These are phyloP conservation scores for Groenewaldozyma sp. DNA, from an alignment of 1,139 yeast species.

Conservation along the genomic window DNA sequence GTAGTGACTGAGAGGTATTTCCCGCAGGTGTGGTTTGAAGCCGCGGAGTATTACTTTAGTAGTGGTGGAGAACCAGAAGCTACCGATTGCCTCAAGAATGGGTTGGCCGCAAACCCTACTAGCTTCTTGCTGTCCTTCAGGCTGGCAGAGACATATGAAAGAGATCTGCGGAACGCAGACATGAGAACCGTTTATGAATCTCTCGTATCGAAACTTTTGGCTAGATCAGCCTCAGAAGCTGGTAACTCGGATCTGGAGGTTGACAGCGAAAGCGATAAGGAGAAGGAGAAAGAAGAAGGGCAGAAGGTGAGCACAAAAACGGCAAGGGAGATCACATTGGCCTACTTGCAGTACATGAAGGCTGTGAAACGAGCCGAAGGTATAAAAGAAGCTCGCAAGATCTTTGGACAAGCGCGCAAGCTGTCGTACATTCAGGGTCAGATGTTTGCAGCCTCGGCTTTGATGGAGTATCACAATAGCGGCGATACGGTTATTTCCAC, in stretches of 20 bases:
- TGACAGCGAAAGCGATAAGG: constrained; percentile 1
- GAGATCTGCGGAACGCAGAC: constrained; percentile 42
- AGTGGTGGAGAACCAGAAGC: constrained; percentile 22
- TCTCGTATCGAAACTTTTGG: constrained; percentile 35
- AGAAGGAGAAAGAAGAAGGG: constrained; percentile 3
- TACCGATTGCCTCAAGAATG: constrained; percentile 41
- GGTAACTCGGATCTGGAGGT: not conserved
- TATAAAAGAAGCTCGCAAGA: constrained; percentile 32
- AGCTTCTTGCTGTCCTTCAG: constrained; percentile 62
- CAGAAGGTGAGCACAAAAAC: constrained; percentile 15
- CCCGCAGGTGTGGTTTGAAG: constrained; percentile 84
- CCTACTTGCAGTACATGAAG: constrained; percentile 29
- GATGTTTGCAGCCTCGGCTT: constrained; percentile 72
- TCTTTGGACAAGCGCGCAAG: constrained; percentile 61
- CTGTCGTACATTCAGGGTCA: constrained; percentile 63
- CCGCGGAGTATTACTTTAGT: constrained; percentile 32
- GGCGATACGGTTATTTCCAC: constrained; percentile 57
- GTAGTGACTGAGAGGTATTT: constrained; percentile 55
- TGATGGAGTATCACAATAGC: constrained; percentile 63
- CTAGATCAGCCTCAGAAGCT: constrained; percentile 22
- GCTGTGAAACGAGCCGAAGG: constrained; percentile 33
- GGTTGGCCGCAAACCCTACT: constrained; percentile 56
- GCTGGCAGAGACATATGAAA: constrained; percentile 62
- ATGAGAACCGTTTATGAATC: constrained; percentile 45
- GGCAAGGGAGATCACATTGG: constrained; percentile 27